Conservation (phyloP, 1,139 yeast species). For the Nakaseomyces nivariensis region DNA sequence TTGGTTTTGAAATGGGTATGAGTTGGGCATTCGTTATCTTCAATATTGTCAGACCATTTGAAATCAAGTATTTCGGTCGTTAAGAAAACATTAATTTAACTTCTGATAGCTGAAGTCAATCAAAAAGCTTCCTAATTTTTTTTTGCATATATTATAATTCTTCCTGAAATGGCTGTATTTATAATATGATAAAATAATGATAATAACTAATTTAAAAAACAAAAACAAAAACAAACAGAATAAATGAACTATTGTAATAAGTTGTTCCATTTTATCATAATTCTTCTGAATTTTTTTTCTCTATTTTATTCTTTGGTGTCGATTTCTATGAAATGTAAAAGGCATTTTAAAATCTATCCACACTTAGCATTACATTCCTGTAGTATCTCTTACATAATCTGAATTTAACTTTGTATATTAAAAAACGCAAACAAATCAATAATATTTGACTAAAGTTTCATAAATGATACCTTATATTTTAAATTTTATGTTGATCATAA, state of each 20-base stretch:
- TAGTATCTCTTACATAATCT: too few species aligned
- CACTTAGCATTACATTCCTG: too few species aligned
- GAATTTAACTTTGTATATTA: too few species aligned
- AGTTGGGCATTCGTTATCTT: constrained; percentile 58
- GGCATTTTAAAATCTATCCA: too few species aligned
- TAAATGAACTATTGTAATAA: not conserved
- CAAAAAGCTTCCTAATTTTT: not conserved
- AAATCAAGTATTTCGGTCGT: constrained; percentile 51
- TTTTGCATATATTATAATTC: not conserved
- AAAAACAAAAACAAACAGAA: not conserved
- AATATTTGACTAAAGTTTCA: too few species aligned
- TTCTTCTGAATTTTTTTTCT: too few species aligned
- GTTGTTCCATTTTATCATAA: too few species aligned
- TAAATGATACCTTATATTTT: too few species aligned
- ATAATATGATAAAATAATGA: not conserved
- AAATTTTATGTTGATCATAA: too few species aligned
- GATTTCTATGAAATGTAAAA: too few species aligned
- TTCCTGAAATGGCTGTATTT: not conserved
- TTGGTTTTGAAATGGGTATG: constrained; percentile 72
- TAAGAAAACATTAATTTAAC: constrained; percentile 7
- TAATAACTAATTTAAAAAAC: not conserved
- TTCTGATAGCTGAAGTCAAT: too few species aligned
- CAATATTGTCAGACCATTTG: constrained; percentile 56
- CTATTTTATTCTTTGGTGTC: too few species aligned
- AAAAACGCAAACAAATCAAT: not conserved